These are phyloP conservation scores for Hyphopichia pseudoburtonii DNA, from an alignment of 1,139 yeast genomes.

Conservation along the genomic window DNA sequence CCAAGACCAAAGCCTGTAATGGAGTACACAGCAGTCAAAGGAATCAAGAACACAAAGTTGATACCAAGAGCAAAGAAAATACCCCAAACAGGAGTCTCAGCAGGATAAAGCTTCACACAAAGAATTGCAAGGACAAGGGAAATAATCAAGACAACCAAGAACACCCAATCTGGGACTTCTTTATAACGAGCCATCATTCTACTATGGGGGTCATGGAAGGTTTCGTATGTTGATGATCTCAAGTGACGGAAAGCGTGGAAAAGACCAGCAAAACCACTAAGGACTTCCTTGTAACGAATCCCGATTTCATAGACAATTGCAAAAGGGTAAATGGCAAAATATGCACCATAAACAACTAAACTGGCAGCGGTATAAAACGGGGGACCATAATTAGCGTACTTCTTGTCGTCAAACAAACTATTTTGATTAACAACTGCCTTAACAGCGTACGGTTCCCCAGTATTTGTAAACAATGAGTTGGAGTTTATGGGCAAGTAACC, in stretches of 20 bases:
- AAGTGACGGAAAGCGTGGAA: constrained; percentile 13
- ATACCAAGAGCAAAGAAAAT: constrained; percentile 57
- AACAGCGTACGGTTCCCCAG: constrained; percentile 44
- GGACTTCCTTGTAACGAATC: constrained; percentile 28
- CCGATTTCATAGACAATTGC: constrained; percentile 46
- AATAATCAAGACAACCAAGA: constrained; percentile 43
- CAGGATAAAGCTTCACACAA: constrained; percentile 46
- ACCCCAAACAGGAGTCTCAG: constrained; percentile 58
- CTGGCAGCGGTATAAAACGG: constrained; percentile 41
- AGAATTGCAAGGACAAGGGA: constrained; percentile 52
- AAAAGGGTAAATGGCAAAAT: constrained; percentile 59
- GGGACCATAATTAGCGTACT: constrained; percentile 49
- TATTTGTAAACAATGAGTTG: constrained; percentile 47
- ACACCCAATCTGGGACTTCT: constrained; percentile 69
- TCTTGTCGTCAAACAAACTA: constrained; percentile 37
- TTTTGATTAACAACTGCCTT: constrained; percentile 35
- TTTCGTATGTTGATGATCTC: constrained; percentile 6
- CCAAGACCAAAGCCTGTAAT: constrained; percentile 51
- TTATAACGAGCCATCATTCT: constrained; percentile 54
- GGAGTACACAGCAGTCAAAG: constrained; percentile 44
- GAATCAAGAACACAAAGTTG: constrained; percentile 56
- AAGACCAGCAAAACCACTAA: constrained; percentile 22
- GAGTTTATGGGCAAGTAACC: constrained; percentile 57
- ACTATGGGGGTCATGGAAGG: constrained; percentile 48
- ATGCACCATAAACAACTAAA: constrained; percentile 54